Evolutionary conservation across 2,329 filamentous ascomycete genomes (phyloP).

Genomic region (Aureobasidium sp.): DNA sequence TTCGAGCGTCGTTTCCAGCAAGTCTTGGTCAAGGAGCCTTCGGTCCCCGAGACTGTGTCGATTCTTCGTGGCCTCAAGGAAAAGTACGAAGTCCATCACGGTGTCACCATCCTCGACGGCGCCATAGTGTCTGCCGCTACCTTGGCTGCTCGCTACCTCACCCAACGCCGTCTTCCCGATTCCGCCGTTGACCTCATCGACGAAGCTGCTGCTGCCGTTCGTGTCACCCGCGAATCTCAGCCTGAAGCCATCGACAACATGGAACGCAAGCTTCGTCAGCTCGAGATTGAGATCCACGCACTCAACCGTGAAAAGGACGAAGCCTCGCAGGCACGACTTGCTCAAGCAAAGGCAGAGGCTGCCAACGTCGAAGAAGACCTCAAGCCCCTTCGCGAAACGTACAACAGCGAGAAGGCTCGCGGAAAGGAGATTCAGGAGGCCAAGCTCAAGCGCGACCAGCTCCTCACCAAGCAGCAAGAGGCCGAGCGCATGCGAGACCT

Average conservation of each 20-base stretch:
- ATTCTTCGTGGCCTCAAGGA: constrained; percentile 98
- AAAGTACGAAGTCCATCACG: constrained; percentile 95
- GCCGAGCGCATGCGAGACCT: constrained; percentile 83
- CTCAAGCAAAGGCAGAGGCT: constrained; percentile 77
- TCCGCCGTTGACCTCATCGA: constrained; percentile 96
- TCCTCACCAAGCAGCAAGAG: constrained; percentile 87
- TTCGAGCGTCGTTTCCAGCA: constrained; percentile 99
- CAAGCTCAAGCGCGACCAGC: constrained; percentile 86
- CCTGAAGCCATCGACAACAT: constrained; percentile 92
- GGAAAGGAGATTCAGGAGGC: constrained; percentile 88
- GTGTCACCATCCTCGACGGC: constrained; percentile 90
- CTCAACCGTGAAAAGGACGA: constrained; percentile 91
- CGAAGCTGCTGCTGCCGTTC: constrained; percentile 91
- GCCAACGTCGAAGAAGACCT: constrained; percentile 93
- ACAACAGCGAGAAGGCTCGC: constrained; percentile 84
- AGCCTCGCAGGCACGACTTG: constrained; percentile 73
- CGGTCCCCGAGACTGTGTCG: constrained; percentile 81
- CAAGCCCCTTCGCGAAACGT: constrained; percentile 85
- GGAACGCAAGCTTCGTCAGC: constrained; percentile 78
- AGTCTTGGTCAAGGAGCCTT: constrained; percentile 90
- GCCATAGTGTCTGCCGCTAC: constrained; percentile 88
- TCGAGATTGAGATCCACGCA: constrained; percentile 96
- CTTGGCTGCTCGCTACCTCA: constrained; percentile 87
- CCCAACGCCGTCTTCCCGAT: constrained; percentile 80
- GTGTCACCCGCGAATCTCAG: constrained; percentile 90